phyloP scores from a whole-genome alignment of 2,329 filamentous ascomycete genomes.

The Ophiocordyceps polyrhachis-furcata region DNA sequence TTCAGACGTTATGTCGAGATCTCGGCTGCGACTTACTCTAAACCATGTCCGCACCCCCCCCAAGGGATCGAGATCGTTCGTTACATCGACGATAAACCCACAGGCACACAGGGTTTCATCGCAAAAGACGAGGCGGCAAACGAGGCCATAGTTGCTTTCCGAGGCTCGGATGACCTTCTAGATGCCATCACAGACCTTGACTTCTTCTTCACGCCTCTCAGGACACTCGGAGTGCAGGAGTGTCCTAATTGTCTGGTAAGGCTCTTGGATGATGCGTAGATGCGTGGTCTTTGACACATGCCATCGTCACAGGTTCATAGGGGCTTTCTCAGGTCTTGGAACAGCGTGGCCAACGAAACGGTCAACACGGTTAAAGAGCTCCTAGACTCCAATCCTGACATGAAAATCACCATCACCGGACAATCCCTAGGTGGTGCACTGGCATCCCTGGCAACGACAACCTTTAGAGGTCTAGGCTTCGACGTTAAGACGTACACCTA shows the following conservation, averaged over 20 bases:
- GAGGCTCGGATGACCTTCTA: not conserved
- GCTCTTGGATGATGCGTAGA: no score
- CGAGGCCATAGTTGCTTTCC: not conserved
- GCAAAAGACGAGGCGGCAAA: not conserved
- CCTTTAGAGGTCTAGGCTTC: not conserved
- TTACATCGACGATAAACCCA: not conserved
- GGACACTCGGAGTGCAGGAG: not conserved
- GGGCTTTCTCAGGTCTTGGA: not conserved
- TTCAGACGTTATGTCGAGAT: not conserved
- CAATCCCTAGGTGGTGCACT: not conserved
- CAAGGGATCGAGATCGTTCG: not conserved
- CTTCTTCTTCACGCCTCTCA: not conserved
- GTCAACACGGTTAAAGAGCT: not conserved
- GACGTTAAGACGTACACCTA: not conserved
- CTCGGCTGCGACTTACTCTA: not conserved
- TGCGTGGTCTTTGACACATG: not conserved
- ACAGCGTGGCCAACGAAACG: not conserved
- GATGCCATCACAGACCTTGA: not conserved
- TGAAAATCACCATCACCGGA: not conserved
- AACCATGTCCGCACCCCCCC: not conserved
- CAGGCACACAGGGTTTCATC: not conserved
- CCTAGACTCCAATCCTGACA: not conserved
- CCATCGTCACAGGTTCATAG: not conserved
- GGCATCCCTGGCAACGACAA: not conserved
- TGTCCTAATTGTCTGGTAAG: not conserved